Conservation (phyloP, 176 grass and related monocot species). For the Bothriochloa decipiens region DNA sequence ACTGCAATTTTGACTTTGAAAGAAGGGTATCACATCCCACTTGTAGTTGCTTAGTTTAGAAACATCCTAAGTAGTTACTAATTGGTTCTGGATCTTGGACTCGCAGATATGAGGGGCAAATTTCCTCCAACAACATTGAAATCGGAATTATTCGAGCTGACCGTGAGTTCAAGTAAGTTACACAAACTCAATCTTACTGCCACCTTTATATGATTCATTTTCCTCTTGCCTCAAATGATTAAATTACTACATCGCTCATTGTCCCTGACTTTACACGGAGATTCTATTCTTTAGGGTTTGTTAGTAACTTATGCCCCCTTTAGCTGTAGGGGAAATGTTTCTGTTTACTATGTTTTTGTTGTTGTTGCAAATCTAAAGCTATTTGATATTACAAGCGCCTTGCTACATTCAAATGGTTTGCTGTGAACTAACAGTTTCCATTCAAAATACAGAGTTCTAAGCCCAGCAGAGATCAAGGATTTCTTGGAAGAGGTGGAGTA, state of each 20-base stretch:
- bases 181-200: constrained; percentile 21
- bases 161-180: constrained; percentile 76
- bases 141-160: constrained; percentile 90
- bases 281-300: too few species aligned
- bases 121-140: constrained; percentile 96
- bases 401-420: constrained; percentile 2
- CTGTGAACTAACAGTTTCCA: constrained; percentile 20
- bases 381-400: neutral
- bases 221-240: neutral
- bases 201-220: constrained; percentile 4
- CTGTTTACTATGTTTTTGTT: neutral
- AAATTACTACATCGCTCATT: neutral
- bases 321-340: neutral
- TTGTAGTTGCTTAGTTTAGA: neutral
- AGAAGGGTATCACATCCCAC: constrained; percentile 77
- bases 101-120: constrained; percentile 92
- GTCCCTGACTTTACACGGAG: too few species aligned
- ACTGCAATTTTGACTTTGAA: constrained; percentile 96
- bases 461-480: constrained; percentile 90
- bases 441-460: constrained; percentile 75
- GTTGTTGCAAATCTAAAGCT: constrained; percentile 3
- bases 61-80: constrained; percentile 24
- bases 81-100: constrained; percentile 38
- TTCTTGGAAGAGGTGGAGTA: constrained; percentile 98
- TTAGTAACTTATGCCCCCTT: too few species aligned